Conservation (phyloP, 192 early-diverging fungal species). For the Coemansia sp. region DNA sequence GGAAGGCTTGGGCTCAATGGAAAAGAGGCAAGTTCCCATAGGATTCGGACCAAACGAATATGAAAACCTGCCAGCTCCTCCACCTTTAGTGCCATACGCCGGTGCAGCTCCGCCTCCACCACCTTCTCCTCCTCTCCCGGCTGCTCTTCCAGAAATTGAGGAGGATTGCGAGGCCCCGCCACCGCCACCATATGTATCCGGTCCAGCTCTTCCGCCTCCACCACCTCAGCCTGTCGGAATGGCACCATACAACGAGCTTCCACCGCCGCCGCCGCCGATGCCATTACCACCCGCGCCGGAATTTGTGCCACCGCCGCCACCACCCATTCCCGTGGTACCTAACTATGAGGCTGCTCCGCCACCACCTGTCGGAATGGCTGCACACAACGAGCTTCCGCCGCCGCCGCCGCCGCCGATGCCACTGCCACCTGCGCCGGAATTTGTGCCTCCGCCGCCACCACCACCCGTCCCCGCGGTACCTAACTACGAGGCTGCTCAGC, state of each 20-base stretch:
- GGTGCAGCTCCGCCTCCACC: slow-evolving; percentile 4
- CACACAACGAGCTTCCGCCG: slow-evolving; percentile 11
- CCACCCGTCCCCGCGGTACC: not conserved
- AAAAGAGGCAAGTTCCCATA: slow-evolving; percentile 1
- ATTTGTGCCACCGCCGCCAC: not conserved
- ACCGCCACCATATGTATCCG: slow-evolving; percentile 7
- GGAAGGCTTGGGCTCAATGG: not conserved
- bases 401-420: slow-evolving; percentile 5
- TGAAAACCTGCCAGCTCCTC: slow-evolving; percentile 20
- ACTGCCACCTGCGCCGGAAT: not conserved
- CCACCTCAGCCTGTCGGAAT: slow-evolving; percentile 7
- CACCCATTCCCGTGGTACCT: not conserved
- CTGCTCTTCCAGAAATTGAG: not conserved
- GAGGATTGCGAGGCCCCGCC: slow-evolving; percentile 10
- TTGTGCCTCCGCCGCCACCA: not conserved
- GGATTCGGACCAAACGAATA: slow-evolving; percentile 26
- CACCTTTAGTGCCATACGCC: slow-evolving; percentile 16
- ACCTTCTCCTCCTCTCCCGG: slow-evolving; percentile 5
- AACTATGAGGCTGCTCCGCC: slow-evolving; percentile 10
- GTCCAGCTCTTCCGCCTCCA: slow-evolving; percentile 5
- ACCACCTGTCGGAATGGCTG: not conserved
- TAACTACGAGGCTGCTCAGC: slow-evolving; percentile 4
- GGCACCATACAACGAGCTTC: slow-evolving; percentile 11
- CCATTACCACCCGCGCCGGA: not conserved
- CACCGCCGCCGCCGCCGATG: slow-evolving; percentile 4